Conservation (phyloP, 768 basidiomycete genomes). For the Lentinus tigrinus region DNA sequence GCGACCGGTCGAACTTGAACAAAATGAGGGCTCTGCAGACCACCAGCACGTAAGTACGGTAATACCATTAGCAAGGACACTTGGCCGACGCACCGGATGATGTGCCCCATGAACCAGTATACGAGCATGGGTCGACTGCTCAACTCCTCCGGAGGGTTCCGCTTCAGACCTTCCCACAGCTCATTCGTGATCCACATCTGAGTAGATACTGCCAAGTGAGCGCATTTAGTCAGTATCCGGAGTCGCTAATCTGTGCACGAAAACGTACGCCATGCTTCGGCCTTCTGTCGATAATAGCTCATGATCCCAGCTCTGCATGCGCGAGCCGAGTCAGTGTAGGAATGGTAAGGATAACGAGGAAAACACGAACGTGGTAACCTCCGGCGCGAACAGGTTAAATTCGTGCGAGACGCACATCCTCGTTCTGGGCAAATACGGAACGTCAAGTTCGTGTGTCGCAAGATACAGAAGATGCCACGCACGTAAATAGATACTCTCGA, state of each 20-base stretch:
- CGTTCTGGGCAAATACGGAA: slow-evolving; percentile 39
- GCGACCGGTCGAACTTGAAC: slow-evolving; percentile 57
- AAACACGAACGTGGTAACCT: slow-evolving; percentile 50
- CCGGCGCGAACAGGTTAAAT: slow-evolving; percentile 60
- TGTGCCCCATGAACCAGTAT: slow-evolving; percentile 74
- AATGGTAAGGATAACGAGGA: background rate
- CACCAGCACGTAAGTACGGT: too few relatives aligned
- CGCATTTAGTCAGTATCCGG: background rate
- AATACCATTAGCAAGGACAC: too few relatives aligned
- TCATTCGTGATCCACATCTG: slow-evolving; percentile 57
- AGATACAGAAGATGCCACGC: slow-evolving; percentile 23
- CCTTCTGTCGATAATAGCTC: slow-evolving; percentile 20
- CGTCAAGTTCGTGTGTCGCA: too few relatives aligned
- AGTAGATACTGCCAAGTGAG: slow-evolving; percentile 46
- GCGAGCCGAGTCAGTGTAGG: background rate
- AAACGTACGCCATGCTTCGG: slow-evolving; percentile 25
- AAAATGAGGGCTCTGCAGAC: slow-evolving; percentile 49
- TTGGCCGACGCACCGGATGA: slow-evolving; percentile 43
- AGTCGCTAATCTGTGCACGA: background rate
- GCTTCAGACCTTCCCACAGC: slow-evolving; percentile 55
- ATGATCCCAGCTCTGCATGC: slow-evolving; percentile 17
- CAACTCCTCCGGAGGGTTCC: slow-evolving; percentile 40
- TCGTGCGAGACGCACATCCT: slow-evolving; percentile 69
- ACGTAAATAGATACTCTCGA: slow-evolving; percentile 77
- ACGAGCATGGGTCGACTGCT: slow-evolving; percentile 58